Base-by-base conservation (phyloP, 2,329 filamentous ascomycete species). In the Rosellinia necatrix region DNA sequence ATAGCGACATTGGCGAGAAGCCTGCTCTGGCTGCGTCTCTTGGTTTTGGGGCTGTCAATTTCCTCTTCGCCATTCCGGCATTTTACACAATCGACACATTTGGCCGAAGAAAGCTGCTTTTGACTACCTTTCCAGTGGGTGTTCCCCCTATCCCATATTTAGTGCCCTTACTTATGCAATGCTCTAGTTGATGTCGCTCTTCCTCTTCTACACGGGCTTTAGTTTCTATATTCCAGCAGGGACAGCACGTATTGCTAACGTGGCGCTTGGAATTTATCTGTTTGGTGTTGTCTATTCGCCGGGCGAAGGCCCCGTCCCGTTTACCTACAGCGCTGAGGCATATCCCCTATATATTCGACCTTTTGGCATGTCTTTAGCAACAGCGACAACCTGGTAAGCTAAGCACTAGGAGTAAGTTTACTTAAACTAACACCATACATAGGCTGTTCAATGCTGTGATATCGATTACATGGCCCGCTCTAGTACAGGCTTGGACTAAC, bases 21-120 rank as follows among this genome's bases (percentile, higher is more conserved):
- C 69, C 71, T 4, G 83, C 86, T 1, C 75, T 89, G 2, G 72
- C 78, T 5, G 83, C 83, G 0, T 87, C 84, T 0, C 78, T 88
- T 57, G 85, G 85, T 0, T 87, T 83, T 46, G 86, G 86, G 2
- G 73, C 86, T 46, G 79, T 88, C 65, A 88, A 88, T 67, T 88
- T 82, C 73, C 68, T 88, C 30, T 87, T 87, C 59, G 84, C 85
- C 1, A 74, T 86, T 10, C 83, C 83, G 0, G 84, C 84, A 3
- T 73, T 88, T 42, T 86, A 83, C 67, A 87, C 84, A 5, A 89
- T 89, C 60, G 86, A 90, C 65, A 87, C 81, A 0, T 88, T 86
- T 56, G 87, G 86, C 6, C 81, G 87, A 3, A 78, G 86, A 17
- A 85, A 85, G 60, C 74, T 89, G 6, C 76, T 89, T 1, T 74